Evolutionary conservation across 345 rosid genomes (phyloP), one percentile per base, ranked within the genome.

Genomic region (Lumnitzera racemosa): DNA sequence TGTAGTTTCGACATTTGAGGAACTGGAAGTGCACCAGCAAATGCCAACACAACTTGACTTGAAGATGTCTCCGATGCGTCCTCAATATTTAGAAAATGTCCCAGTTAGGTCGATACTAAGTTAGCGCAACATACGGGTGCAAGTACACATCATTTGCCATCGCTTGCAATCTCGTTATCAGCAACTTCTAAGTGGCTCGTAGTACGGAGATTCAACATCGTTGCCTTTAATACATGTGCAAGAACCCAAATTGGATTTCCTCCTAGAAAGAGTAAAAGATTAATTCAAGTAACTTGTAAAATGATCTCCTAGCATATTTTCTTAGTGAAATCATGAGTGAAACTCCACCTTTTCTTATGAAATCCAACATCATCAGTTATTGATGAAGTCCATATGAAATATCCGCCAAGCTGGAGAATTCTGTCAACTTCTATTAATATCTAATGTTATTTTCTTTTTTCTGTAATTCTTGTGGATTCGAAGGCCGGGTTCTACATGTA

Each of bases 381-480:
- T 8, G 97, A 95, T 23, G 97, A 88, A 62, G 96, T 95, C 99
- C 99, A 95, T 49, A 90, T 96, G 79, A 95, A 90, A 69, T 86
- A 95, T 59, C 99, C 99, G 67, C 99, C 96, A 0, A 97, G 97
- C 79, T 76, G 88, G 53, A 95, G 74, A 68, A 95, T 88, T 74
- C 99, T 87, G 76, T 95, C 99, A 16, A 70, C 77, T 78, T 95
- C 99, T 24, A 95, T 70, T 68, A 95, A 79, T 20, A 20, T 20
- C 0, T 20, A 20, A 20, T 20, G 1, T 20, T 20, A 20, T 20
- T 20, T 20, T 20, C 20, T 20, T 20, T 20, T 20, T 20, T 20
- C 20, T 20, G 0, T 20, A 20, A 20, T 20, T 20, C 20, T 20
- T 20, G 20, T 1, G 20, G 20, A 20, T 20, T 20, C 20, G 20